Evolutionary conservation across 2,329 filamentous ascomycete species (phyloP).

Genomic region (Xylariaceae sp.): DNA sequence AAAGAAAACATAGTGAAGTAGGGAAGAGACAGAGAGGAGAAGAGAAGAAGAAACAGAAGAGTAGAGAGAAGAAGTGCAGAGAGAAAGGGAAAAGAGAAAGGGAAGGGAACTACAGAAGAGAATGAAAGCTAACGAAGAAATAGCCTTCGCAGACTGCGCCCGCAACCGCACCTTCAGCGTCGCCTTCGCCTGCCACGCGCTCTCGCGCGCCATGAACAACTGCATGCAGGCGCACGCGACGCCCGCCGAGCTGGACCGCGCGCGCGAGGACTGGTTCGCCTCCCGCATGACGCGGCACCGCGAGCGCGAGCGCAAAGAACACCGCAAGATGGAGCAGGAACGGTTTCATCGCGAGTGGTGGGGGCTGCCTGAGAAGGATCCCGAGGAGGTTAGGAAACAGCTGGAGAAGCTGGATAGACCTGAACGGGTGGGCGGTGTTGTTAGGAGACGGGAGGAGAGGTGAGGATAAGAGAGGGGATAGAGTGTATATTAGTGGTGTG

Average conservation of each 20-base stretch:
- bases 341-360: constrained; percentile 63
- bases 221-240: constrained; percentile 90
- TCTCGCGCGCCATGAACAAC: constrained; percentile 82
- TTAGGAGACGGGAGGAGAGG: constrained; percentile 2
- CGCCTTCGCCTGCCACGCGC: constrained; percentile 75
- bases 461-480: neutral
- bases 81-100: no score
- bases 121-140: neutral
- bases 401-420: constrained; percentile 46
- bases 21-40: no score
- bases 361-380: constrained; percentile 55
- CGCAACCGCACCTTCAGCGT: constrained; percentile 79
- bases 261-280: constrained; percentile 90
- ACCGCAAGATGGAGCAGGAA: constrained; percentile 57
- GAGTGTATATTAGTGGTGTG: neutral
- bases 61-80: no score
- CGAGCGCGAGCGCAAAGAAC: constrained; percentile 60
- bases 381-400: constrained; percentile 45
- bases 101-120: no score
- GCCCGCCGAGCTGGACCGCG: constrained; percentile 76
- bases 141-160: constrained; percentile 90
- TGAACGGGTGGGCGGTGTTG: constrained; percentile 50
- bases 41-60: no score
- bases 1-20: no score
- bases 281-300: constrained; percentile 63